Evolutionary conservation across 805 yeast species (phyloP).

Genomic region (Kluyveromyces wickerhamii): DNA sequence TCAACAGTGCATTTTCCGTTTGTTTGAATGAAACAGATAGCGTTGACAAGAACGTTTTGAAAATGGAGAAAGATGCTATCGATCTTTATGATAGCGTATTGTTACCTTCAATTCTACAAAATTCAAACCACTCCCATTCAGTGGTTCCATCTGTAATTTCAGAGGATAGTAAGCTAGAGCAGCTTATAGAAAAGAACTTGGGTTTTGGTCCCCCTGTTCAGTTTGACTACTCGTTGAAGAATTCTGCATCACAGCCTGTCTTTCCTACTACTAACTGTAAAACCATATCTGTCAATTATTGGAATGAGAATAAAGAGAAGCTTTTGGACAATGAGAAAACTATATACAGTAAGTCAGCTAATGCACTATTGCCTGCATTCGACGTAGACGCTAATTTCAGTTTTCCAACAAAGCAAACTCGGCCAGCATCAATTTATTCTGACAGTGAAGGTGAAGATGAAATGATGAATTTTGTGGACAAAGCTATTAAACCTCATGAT

Average conservation of each 20-base stretch:
- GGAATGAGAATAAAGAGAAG: conserved; percentile 18
- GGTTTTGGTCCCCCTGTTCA: conserved; percentile 17
- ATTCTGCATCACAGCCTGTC: background rate
- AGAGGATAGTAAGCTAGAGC: background rate
- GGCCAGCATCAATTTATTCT: conserved; percentile 1
- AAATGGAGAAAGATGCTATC: conserved; percentile 23
- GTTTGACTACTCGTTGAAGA: background rate
- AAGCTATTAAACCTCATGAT: conserved; percentile 10
- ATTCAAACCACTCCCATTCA: conserved; percentile 4
- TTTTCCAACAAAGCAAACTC: conserved; percentile 13
- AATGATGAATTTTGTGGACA: conserved; percentile 18
- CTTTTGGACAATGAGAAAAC: conserved; percentile 12
- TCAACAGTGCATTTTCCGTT: background rate
- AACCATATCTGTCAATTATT: conserved; percentile 17
- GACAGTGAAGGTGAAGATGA: conserved; percentile 5
- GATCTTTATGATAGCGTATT: conserved; percentile 26
- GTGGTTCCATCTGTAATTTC: conserved; percentile 3
- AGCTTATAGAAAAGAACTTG: conserved; percentile 10
- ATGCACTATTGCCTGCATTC: conserved; percentile 15
- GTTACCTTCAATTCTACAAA: conserved; percentile 23
- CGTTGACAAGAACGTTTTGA: conserved; percentile 10
- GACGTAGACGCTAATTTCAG: conserved; percentile 12
- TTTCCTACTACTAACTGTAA: background rate
- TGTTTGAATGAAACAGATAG: conserved; percentile 2
- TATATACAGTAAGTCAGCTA: conserved; percentile 8